Base-by-base conservation (phyloP, 371 early-diverging fungal species). In the Lichtheimia ramosa region DNA sequence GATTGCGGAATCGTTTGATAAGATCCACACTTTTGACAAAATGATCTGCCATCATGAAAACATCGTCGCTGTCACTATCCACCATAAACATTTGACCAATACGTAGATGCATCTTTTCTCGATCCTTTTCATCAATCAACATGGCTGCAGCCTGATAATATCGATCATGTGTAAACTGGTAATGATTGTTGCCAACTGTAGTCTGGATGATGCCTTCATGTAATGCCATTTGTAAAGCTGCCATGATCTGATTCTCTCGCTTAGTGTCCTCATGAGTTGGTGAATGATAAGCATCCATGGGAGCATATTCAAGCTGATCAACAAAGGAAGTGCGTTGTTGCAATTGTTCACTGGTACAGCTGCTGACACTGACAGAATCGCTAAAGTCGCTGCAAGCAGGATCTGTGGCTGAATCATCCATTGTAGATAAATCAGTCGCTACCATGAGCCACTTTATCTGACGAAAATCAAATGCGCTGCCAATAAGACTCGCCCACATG, bases 401-500 rank as follows among this genome's bases (percentile, higher is more conserved):
- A 21, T 18, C 21, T n/a, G 21, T 21, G 34, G 39, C 53, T 12
- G 46, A 48, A 18, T 64, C 65, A 18, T 59, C 63, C 3, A 48
- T n/a, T 28, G 43, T 51, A n/a, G 43, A 27, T n/a, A 61, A 24
- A 21, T 67, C 68, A 8, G 58, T 63, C 20, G 71, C 52, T 59
- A 71, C 64, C 71, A 76, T 70, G 14, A 76, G 48, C 66, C 71
- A 68, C 24, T 76, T 73, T 18, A 75, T 68, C 39, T 70, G 70
- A 16, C 65, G 49, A 60, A 75, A 75, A 24, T 72, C 68, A 56
- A 75, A 75, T 0, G 61, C 58, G 18, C 63, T 73, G 1, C 76
- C 76, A 0, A 75, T 64, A 16, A 75, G 50, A 58, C 76, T 75
- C n/a, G 76, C 76, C 76, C 76, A 75, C 70, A 70, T 75, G 1